Evolutionary conservation across 1,139 yeast genomes (phyloP), one percentile per base, ranked within the genome.

Genomic region (Blastobotrys niveus): DNA sequence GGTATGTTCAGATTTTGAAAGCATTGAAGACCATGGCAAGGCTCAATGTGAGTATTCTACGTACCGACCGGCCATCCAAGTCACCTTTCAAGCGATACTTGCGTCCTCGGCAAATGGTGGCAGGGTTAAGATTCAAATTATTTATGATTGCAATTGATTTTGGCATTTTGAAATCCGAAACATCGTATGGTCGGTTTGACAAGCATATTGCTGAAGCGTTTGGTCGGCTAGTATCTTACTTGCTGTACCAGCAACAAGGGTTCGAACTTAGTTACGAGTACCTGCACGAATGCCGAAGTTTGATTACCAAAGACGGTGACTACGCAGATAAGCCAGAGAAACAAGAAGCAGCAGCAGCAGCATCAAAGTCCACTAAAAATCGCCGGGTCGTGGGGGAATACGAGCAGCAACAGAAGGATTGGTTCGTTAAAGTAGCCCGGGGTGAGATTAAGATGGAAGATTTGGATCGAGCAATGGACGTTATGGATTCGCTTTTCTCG

Each of bases 61-160:
- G 33, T 5, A 32, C 34, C n/a, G 35, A 48, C 2, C 39, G 48
- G 3, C 63, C 63, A 43, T 55, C 6, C 31, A 43, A 5, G 46
- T 41, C 2, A 10, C 6, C 8, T 6, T 34, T 34, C 20, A 26
- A 34, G 10, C 25, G 50, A 14, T 45, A 52, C 38, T 19, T 22
- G 18, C 19, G 19, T 27, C 22, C 37, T 20, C 32, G 39, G 29
- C 14, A 27, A 22, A 21, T 14, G 33, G 14, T 33, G 15, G 32
- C 45, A 27, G 31, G 21, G 14, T 31, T 36, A 2, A 25, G 19
- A 18, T 27, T 19, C 10, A 19, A 33, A 15, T 17, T 31, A 2
- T 6, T 20, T 18, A 17, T 24, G 4, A 24, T 30, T 19, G 29
- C n/a, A 2, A 29, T 34, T 4, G 45, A 42, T 17, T 19, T 7